phyloP scores from a whole-genome alignment of 2,329 filamentous ascomycete genomes.

The Capronia epimyces region DNA sequence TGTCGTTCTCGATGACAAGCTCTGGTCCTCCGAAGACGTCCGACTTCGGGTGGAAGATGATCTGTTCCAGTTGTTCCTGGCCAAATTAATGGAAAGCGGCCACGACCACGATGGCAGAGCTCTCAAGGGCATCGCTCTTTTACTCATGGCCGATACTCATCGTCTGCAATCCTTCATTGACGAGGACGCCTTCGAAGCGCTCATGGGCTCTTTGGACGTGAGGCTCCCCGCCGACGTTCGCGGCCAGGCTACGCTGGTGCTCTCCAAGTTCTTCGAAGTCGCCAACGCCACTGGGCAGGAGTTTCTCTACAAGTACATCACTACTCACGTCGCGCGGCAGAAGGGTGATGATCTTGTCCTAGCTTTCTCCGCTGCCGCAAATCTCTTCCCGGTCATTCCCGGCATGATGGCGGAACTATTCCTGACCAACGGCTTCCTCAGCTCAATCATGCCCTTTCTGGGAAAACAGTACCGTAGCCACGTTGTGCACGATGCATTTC shows the following conservation, averaged over 20 bases:
- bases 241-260: constrained; percentile 74
- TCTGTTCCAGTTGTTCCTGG: constrained; percentile 63
- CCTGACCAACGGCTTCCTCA: constrained; percentile 79
- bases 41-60: constrained; percentile 44
- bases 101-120: constrained; percentile 63
- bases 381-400: constrained; percentile 79
- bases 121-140: constrained; percentile 55
- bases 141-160: constrained; percentile 52
- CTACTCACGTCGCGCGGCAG: constrained; percentile 62
- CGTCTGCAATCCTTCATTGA: constrained; percentile 50
- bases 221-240: constrained; percentile 67
- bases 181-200: constrained; percentile 72
- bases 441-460: constrained; percentile 69
- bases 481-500: constrained; percentile 76
- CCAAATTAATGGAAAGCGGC: constrained; percentile 83
- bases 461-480: constrained; percentile 74
- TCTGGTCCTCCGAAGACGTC: constrained; percentile 41
- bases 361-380: constrained; percentile 86
- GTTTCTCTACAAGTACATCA: constrained; percentile 69
- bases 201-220: constrained; percentile 82
- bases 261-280: constrained; percentile 75
- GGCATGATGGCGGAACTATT: constrained; percentile 72
- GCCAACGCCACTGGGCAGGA: constrained; percentile 65
- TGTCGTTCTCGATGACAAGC: constrained; percentile 42
- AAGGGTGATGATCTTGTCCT: constrained; percentile 85